Base-by-base conservation (phyloP, 768 basidiomycete genomes). In the Tulasnella sp. region DNA sequence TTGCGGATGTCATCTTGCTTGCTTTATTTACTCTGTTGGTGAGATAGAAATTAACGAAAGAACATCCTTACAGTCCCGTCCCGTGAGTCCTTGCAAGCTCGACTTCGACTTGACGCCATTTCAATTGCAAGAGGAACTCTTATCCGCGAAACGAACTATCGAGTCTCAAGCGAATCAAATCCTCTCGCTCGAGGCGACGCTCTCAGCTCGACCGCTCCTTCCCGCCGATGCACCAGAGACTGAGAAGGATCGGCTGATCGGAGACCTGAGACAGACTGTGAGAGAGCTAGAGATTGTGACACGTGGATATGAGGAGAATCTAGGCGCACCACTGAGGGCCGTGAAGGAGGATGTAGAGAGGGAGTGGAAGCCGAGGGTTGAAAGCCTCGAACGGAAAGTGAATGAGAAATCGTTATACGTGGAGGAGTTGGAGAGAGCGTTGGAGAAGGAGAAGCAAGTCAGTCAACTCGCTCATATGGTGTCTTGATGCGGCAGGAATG, bases 91-190 rank as follows among this genome's bases (percentile, higher is more conserved):
- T 0, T 78, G 79, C 56, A 94, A 93, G 73, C 74, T 96, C 30
- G 88, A 93, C 69, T 93, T 91, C 65, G 87, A 92, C 67, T 82
- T 87, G 81, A 81, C 87, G 0, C 86, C 88, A 2, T 90, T 24
- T 27, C 59, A 91, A 83, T 76, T 94, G 0, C 90, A 92, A 73
- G 87, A 93, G 75, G 88, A 92, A 62, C 79, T 94, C 17, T 81
- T 93, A 17, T 75, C 82, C 0, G 82, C 89, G 1, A 79, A 86
- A 25, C 78, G 82, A 19, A 80, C 92, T 63, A 70, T 94, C 34
- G 85, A 91, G 44, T 80, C 85, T 0, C 91, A 94, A 65, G 78
- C 83, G 0, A 83, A 78, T 5, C 88, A 93, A 65, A 89, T 94
- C 49, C 76, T 91, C 1, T 86, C 88, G 0, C 77, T 94, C 2